Percentiles rank a stretch among this genome's conserved stretches.
Conservation (phyloP, 176 grass and related monocot genomes). For the Bromus sterilis region DNA sequence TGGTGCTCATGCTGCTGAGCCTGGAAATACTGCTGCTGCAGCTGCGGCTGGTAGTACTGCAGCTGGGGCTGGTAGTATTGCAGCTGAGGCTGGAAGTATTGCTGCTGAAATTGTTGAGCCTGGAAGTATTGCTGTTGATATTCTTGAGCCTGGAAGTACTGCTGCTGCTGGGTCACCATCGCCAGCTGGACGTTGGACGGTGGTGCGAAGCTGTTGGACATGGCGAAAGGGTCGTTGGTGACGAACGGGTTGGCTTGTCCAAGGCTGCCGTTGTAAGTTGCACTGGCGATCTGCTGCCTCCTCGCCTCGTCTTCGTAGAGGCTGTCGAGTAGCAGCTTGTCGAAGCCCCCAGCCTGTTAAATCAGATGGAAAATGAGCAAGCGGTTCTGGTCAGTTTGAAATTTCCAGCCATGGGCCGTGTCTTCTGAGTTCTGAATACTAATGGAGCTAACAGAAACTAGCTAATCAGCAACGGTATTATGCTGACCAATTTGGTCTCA, state of each 20-base stretch:
- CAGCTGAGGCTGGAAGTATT: no score
- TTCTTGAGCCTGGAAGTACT: conserved; percentile 12
- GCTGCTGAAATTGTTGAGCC: no score
- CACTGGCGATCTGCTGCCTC: conserved; percentile 57
- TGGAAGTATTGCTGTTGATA: conserved; percentile 28
- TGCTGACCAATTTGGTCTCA: conserved; percentile 57
- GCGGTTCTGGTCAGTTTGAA: background rate
- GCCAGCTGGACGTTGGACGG: conserved; percentile 64
- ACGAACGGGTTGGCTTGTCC: conserved; percentile 48
- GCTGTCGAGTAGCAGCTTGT: conserved; percentile 87
- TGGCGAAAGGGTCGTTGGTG: conserved; percentile 51
- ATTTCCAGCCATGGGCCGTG: background rate
- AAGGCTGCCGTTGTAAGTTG: conserved; percentile 34
- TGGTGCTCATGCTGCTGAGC: conserved; percentile 12
- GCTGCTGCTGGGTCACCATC: conserved; percentile 55
- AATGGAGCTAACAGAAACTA: background rate
- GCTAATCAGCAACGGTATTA: background rate
- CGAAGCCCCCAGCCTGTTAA: conserved; percentile 78
- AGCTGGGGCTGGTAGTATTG: conserved; percentile 9
- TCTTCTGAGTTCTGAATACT: background rate
- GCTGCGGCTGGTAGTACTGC: conserved; percentile 27
- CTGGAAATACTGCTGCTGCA: conserved; percentile 25
- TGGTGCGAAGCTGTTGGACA: conserved; percentile 48
- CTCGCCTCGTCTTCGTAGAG: conserved; percentile 79
- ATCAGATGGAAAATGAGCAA: conserved; percentile 8